Evolutionary conservation across 2,329 filamentous ascomycete species (phyloP), one percentile per base, ranked within the genome.

Genomic region (Apiospora arundinis): DNA sequence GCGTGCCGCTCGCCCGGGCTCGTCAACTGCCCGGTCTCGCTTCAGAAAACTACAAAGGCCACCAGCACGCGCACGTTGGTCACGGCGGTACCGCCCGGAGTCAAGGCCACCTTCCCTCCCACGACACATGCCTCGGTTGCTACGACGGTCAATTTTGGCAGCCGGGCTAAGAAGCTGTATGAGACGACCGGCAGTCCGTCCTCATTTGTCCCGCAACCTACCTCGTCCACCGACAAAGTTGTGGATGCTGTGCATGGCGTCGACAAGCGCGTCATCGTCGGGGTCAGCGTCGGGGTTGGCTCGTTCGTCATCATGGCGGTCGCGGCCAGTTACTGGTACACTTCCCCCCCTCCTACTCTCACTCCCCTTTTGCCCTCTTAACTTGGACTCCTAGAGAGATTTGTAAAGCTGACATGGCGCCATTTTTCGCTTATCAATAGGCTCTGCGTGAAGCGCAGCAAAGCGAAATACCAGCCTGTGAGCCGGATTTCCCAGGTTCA

Each of bases 21-120:
- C 0, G 74, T 83, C 44, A 84, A 86, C 74, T 90, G 88, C 72
- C 88, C 89, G 0, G 82, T 77, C 0, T 87, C 86, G 0, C 79
- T 85, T 18, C 87, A 88, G 74, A 83, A 77, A 18, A 85, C 86
- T 0, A 80, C 80, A 1, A 82, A 82, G 21, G 78, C 78, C 2
- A 80, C 79, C 0, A 81, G 77, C 0, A 85, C 81, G 0, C 78
- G 77, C 21, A 87, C 85, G 0, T 74, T 83, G 1, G 78, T 82
- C 1, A 83, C 85, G 0, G 76, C 83, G 1, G 78, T 88, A 3
- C 75, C 82, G 0, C 79, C 81, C 0, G 84, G 85, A 0, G 76
- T 75, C 0, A 73, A 78, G 0, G 78, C 83, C 0, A 83, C 81
- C 0, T 88, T 85, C 73, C 84, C 86, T 0, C 75, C 75, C 2